Base-by-base conservation (phyloP, 2,329 filamentous ascomycete species). In the Akanthomyces dipterigenus region DNA sequence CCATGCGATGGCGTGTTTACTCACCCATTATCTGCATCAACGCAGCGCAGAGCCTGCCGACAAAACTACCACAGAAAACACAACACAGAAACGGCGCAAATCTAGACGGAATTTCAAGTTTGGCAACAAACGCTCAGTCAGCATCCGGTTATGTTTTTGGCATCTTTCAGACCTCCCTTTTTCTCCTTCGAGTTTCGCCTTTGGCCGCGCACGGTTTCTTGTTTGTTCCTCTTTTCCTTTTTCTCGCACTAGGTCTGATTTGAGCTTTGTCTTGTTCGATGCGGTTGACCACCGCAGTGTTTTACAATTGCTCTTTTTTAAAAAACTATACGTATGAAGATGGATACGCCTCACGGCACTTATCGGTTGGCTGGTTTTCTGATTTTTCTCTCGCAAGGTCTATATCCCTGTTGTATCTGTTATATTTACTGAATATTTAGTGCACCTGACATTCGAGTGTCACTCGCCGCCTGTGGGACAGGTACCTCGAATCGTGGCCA, bases 261-360 rank as follows among this genome's bases (percentile, higher is more conserved):
- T 20, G 5, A 24, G 43, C 45, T 16, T 28, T 49, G 11, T 16
- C 34, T 40, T 50, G 45, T 20, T 58, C 20, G 55, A 50, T 42
- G 22, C 43, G 42, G n/a, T 20, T 48, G n/a, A 36, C 5, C 28
- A 26, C 22, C 9, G 42, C 24, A 1, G 24, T 28, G 16, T 36
- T 46, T 43, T 46, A 20, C 40, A 60, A 45, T 26, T 43, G 20
- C 28, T 55, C 31, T 12, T 26, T 31, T 51, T 22, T 53, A 22
- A 5, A 67, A 69, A 65, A 67, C 66, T 60, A 51, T 16, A 50
- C 31, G 46, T 70, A 69, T 68, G 68, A 74, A 74, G 72, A 75
- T 67, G 71, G 71, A 69, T 69, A 70, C 65, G 73, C 73, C 73
- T 75, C 73, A 71, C 73, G 73, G 73, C 73, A 72, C 55, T 57